phyloP scores from a whole-genome alignment of 768 basidiomycete genomes.

The Exidia glandulosa region DNA sequence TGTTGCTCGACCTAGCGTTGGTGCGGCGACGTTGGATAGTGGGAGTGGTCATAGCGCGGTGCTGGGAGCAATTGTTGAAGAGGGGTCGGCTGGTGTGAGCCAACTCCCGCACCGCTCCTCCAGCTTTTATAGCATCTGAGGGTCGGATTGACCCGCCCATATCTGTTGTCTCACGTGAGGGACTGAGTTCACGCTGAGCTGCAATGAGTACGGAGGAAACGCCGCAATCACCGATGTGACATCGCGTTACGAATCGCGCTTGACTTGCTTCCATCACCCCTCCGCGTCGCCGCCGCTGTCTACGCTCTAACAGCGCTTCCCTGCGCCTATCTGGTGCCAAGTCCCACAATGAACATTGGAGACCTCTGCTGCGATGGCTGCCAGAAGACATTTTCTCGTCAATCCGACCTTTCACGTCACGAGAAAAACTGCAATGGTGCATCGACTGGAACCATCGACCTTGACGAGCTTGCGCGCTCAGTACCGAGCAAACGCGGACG shows the following conservation, averaged over 20 bases:
- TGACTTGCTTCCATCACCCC: not conserved
- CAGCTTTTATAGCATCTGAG: not conserved
- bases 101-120: not conserved
- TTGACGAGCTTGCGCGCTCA: not conserved
- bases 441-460: not conserved
- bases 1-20: too few species aligned
- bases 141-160: not conserved
- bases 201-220: not conserved
- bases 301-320: not conserved
- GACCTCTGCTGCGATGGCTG: not conserved
- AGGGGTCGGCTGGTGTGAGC: too few species aligned
- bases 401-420: not conserved
- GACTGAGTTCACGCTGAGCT: not conserved
- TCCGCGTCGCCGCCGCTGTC: not conserved
- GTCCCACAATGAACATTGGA: not conserved
- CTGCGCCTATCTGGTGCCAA: not conserved
- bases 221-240: not conserved
- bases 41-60: too few species aligned
- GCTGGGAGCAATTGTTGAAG: too few species aligned
- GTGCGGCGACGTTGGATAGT: too few species aligned
- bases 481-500: not conserved
- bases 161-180: not conserved
- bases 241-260: not conserved
- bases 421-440: not conserved
- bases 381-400: not conserved